phyloP scores from a whole-genome alignment of 257 asterid species.

The Knoxia roxburghii region DNA sequence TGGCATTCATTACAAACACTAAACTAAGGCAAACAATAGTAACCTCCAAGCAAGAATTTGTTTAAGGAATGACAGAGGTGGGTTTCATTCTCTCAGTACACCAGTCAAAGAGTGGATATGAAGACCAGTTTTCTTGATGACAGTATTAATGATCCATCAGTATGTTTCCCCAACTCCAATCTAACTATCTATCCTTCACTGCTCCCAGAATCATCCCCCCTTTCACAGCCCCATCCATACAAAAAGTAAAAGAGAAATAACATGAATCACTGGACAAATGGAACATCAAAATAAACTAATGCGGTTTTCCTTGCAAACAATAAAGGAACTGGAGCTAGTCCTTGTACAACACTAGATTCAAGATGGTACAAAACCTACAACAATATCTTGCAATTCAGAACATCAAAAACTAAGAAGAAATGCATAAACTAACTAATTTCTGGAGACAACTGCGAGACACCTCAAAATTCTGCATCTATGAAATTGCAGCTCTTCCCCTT shows the following conservation, averaged over 20 bases:
- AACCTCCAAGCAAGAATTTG: neutral
- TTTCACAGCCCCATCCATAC: neutral
- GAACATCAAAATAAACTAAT: neutral
- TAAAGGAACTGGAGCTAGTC: neutral
- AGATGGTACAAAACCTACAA: neutral
- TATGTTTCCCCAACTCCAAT: neutral
- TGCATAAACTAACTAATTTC: neutral
- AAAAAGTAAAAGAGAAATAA: neutral
- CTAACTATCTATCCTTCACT: neutral
- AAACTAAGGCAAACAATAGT: neutral
- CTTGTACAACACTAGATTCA: neutral
- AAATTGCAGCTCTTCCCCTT: neutral
- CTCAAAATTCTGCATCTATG: neutral
- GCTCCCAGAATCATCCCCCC: too few species aligned
- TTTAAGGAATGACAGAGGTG: too few species aligned
- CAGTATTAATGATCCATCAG: neutral
- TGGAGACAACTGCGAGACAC: constrained; percentile 4
- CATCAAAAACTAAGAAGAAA: neutral
- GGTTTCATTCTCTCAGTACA: too few species aligned
- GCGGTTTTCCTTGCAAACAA: neutral
- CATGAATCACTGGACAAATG: neutral
- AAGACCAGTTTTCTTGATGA: too few species aligned
- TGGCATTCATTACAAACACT: neutral
- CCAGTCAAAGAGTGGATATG: too few species aligned
- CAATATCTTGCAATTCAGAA: neutral